phyloP scores from a whole-genome alignment of 73 alveolate species.

The Durusdinium trenchii region DNA sequence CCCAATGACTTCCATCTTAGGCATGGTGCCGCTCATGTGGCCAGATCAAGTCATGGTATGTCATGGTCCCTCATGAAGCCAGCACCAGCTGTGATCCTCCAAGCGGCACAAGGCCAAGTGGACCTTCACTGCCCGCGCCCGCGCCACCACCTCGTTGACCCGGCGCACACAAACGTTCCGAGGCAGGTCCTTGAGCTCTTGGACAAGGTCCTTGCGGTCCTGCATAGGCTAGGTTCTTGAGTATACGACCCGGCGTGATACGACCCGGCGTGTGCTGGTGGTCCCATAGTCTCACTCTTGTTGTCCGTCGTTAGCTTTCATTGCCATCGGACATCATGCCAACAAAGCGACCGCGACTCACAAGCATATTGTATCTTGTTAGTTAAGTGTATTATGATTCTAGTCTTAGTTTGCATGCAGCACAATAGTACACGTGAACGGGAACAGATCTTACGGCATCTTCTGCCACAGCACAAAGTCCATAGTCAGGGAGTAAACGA shows the following conservation, averaged over 20 bases:
- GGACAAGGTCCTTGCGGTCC: conserved; percentile 71
- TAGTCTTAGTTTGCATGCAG: too few relatives aligned
- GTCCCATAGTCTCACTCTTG: too few relatives aligned
- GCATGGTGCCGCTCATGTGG: neutral
- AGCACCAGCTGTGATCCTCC: too few relatives aligned
- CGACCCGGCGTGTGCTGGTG: too few relatives aligned
- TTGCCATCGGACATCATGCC: too few relatives aligned
- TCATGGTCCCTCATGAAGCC: too few relatives aligned
- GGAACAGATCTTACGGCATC: too few relatives aligned
- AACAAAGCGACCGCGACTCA: too few relatives aligned
- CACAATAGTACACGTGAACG: too few relatives aligned
- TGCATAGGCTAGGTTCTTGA: neutral
- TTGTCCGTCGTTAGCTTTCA: too few relatives aligned
- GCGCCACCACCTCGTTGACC: conserved; percentile 71
- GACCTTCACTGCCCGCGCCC: conserved; percentile 85
- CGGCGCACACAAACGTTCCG: conserved; percentile 83
- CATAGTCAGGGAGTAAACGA: neutral
- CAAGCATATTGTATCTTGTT: too few relatives aligned
- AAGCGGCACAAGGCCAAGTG: conserved; percentile 53
- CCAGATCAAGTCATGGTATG: neutral
- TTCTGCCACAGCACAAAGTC: neutral
- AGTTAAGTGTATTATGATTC: too few relatives aligned
- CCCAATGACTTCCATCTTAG: neutral
- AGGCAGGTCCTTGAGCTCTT: conserved; percentile 70
- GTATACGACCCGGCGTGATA: neutral